Base-by-base conservation (phyloP, 306 rosid species). In the Acacia acuminata region DNA sequence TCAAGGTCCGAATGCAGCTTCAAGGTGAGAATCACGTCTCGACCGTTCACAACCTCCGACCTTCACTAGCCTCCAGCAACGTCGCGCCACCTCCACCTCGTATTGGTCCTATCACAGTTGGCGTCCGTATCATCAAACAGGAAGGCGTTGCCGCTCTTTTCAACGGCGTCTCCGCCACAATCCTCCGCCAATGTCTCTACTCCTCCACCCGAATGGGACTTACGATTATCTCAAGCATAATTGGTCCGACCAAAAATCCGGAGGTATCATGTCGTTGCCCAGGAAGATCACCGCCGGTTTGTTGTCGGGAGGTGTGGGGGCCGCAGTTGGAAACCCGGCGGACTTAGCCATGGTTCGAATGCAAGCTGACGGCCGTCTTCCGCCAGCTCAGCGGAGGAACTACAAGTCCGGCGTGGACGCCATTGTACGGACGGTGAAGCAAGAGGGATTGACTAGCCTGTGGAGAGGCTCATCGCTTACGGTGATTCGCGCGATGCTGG, bases 1-100 rank as follows among this genome's bases (percentile, higher is more conserved):
- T 92, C 86, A 92, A 92, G 84, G 97, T 92, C 71, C 93, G 94
- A 64, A 92, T 92, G 97, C 97, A 92, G 77, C 91, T 92, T 40
- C 97, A 92, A 45, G 97, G 97, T 0, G 97, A 92, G 56, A 43
- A 72, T 71, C 87, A 73, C 20, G 70, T 80, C 22, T 78, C 84
- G 0, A 45, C 79, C 0, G 60, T 71, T 7, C 81, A 69, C 1
- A 16, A 75, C 9, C 61, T 87, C 51, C 86, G 91, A 32, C 87
- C 91, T 0, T 81, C 86, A 16, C 69, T 89, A 3, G 85, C 92
- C 15, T 48, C 91, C 22, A 36, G 73, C 66, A 87, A 58, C 8
- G 69, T 74, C 0, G 16, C 0, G 1, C 8, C 70, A 20, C 71
- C 78, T 3, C 44, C 81, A 1, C 51, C 81, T 2, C 85, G 88